Evolutionary conservation across 305 asterid species (phyloP).

Genomic region (Rubia occidens): DNA sequence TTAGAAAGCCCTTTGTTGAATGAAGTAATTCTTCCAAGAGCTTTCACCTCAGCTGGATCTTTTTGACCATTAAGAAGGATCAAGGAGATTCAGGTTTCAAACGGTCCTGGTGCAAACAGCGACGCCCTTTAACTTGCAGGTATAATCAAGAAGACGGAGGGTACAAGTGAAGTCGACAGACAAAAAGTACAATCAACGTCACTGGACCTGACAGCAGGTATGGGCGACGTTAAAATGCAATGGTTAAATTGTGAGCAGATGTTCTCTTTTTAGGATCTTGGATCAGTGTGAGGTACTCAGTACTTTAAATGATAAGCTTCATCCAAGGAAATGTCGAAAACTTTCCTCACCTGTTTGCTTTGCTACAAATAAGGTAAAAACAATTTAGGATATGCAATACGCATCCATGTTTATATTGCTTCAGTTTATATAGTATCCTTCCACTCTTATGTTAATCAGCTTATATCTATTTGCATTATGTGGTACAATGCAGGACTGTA

Average conservation of each 20-base stretch:
- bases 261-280: background rate
- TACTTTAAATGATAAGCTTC: background rate
- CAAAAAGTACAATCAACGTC: background rate
- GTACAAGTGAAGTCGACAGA: too few relatives aligned
- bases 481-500: background rate
- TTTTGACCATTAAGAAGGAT: background rate
- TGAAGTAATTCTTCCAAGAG: background rate
- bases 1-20: background rate
- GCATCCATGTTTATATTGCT: background rate
- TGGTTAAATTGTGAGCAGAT: background rate
- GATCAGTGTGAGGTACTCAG: background rate
- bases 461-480: too few relatives aligned
- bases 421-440: background rate
- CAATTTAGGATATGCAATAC: background rate
- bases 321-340: background rate
- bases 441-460: background rate
- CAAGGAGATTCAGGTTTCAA: too few relatives aligned
- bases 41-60: background rate
- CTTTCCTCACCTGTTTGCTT: background rate
- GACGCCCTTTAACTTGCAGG: background rate
- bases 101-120: too few relatives aligned
- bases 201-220: too few relatives aligned
- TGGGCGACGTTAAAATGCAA: too few relatives aligned
- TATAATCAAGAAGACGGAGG: background rate
- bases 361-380: background rate